Evolutionary conservation across 2,329 filamentous ascomycete species (phyloP), one percentile per base, ranked within the genome.

Genomic region (Didymella exigua): DNA sequence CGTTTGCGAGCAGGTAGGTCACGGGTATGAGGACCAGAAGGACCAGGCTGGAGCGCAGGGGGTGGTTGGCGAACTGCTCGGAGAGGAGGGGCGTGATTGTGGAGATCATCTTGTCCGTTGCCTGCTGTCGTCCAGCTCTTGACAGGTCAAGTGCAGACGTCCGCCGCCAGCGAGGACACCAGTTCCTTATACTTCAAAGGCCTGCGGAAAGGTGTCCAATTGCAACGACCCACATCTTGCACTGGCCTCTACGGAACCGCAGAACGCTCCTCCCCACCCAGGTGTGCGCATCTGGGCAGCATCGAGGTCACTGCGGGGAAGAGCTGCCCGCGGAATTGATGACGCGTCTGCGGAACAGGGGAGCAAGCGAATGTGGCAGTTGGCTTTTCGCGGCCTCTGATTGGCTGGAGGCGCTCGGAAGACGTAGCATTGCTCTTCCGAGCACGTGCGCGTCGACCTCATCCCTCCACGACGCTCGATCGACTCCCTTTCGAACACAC

Each of bases 1-100:
- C 77, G 33, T 76, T 78, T 42, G 61, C 40, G 18, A 76, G 3
- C 31, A 78, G 23, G 49, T 78, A 78, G 4, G 60, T 46, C 2
- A 75, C 18, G 0, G 74, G 71, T 4, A 74, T 23, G n/a, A 69
- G 49, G 26, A 76, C 5, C 8, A 72, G 29, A 2, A 67, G 27
- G 2, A 68, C 19, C 2, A 69, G 7, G 3, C 66, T 9, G 2
- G 65, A 64, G 29, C 66, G 69, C 18, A 71, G 2, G 11, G 70
- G 64, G 44, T 75, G 64, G 18, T 62, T 40, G 11, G 47, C 37
- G 4, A 69, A 42, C 41, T 73, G 56, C 18, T 56, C 45, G 9
- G 63, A 64, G 31, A 73, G 24, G 16, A 69, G 36, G 3, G 67
- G 65, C 2, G 65, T 10, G 19, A 73, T 63, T 6, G 56, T 67